Percentiles rank a stretch among this genome's conserved stretches.
These are phyloP conservation scores for Periconia sp. DNA, from an alignment of 2,329 filamentous ascomycete species.

Conservation along the genomic window DNA sequence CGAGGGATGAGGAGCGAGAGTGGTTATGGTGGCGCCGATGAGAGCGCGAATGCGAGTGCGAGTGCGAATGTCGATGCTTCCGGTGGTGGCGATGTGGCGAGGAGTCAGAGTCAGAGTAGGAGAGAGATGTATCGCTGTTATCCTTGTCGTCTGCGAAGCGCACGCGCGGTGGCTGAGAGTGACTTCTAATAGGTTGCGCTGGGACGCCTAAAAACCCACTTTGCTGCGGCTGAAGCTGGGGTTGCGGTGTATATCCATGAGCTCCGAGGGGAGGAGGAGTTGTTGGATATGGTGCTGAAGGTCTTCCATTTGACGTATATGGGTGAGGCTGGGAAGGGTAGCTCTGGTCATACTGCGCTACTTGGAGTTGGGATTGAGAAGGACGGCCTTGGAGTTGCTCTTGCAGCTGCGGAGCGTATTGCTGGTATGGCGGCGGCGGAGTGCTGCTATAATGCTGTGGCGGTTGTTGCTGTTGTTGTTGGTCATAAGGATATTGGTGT, in stretches of 20 bases:
- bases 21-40: slow-evolving; percentile 10
- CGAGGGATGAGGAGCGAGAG: slow-evolving; percentile 15
- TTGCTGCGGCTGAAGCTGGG: slow-evolving; percentile 19
- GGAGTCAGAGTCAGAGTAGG: slow-evolving; percentile 23
- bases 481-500: slow-evolving; percentile 22
- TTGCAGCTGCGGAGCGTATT: slow-evolving; percentile 15
- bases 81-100: slow-evolving; percentile 19
- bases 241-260: slow-evolving; percentile 24
- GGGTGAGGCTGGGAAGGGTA: too few relatives aligned
- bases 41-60: slow-evolving; percentile 1
- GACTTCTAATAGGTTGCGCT: slow-evolving; percentile 30
- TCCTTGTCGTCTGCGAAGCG: slow-evolving; percentile 34
- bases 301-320: too few relatives aligned
- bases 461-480: slow-evolving; percentile 20
- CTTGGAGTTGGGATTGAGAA: background rate
- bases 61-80: slow-evolving; percentile 20
- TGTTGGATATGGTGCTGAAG: slow-evolving; percentile 6
- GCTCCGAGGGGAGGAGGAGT: slow-evolving; percentile 10
- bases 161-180: slow-evolving; percentile 41
- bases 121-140: slow-evolving; percentile 21
- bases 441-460: slow-evolving; percentile 15
- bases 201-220: slow-evolving; percentile 34
- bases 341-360: too few relatives aligned
- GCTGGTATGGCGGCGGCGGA: slow-evolving; percentile 27
- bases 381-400: background rate